A percentile compares a stretch with the other conserved stretches of the same genome.
phyloP scores from a whole-genome alignment of 495 filamentous ascomycete species.

The Cercophora newfieldiana region DNA sequence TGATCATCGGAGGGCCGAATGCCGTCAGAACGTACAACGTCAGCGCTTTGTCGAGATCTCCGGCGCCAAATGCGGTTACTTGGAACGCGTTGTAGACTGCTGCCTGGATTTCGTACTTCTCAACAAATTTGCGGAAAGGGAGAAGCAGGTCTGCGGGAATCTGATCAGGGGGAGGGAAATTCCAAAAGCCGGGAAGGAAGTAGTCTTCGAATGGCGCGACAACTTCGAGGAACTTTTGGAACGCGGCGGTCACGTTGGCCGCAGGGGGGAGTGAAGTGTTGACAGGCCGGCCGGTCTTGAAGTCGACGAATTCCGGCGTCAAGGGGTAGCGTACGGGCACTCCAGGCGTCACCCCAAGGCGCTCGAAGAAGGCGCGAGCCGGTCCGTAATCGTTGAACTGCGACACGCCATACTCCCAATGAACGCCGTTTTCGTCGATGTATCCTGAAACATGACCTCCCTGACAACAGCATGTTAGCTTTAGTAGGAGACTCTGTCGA shows the following conservation, averaged over 20 bases:
- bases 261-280: conserved; percentile 14
- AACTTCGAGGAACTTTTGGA: conserved; percentile 36
- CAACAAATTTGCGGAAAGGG: conserved; percentile 44
- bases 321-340: background rate
- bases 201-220: conserved; percentile 39
- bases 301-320: conserved; percentile 35
- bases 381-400: conserved; percentile 27
- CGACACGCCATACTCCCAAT: conserved; percentile 43
- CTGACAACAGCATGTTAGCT: conserved; percentile 17
- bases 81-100: conserved; percentile 14
- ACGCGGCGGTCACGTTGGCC: conserved; percentile 26
- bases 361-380: conserved; percentile 28
- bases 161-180: conserved; percentile 34
- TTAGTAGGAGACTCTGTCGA: background rate
- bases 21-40: conserved; percentile 41
- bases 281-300: conserved; percentile 34
- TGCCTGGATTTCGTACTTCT: conserved; percentile 29
- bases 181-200: conserved; percentile 37
- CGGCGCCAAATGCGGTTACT: conserved; percentile 37
- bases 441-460: conserved; percentile 45
- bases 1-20: conserved; percentile 39
- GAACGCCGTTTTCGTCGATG: conserved; percentile 29
- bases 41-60: conserved; percentile 38
- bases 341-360: conserved; percentile 37
- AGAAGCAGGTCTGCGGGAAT: conserved; percentile 48